phyloP scores from a whole-genome alignment of 768 basidiomycete species.

The Podaxis sp. region DNA sequence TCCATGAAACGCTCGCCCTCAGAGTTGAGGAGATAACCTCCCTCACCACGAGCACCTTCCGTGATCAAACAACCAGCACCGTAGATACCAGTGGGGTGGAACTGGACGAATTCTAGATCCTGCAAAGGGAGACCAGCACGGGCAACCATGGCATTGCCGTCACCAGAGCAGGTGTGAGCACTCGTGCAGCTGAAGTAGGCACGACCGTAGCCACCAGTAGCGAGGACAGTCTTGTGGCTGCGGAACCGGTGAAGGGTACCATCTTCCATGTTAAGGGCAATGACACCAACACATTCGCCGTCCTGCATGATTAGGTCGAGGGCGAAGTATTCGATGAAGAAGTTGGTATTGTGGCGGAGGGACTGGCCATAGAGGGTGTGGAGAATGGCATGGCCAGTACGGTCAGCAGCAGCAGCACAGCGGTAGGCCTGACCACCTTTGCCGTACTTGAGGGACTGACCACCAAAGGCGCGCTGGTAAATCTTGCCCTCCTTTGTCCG shows the following conservation, averaged over 20 bases:
- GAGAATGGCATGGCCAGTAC: conserved; percentile 96
- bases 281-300: conserved; percentile 98
- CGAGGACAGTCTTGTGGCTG: conserved; percentile 96
- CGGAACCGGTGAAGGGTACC: conserved; percentile 99
- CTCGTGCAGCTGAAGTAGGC: conserved; percentile 98
- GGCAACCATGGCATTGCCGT: conserved; percentile 98
- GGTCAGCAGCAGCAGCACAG: conserved; percentile 97
- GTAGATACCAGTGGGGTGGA: conserved; percentile 99
- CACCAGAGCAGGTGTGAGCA: conserved; percentile 98
- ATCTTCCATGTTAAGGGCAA: conserved; percentile 99
- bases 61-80: conserved; percentile 99
- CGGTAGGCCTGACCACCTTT: conserved; percentile 99
- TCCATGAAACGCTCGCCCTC: conserved; percentile 99
- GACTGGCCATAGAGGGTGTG: conserved; percentile 99
- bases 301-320: conserved; percentile 98
- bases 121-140: conserved; percentile 96
- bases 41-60: conserved; percentile 98
- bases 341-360: conserved; percentile 97
- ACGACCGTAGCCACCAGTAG: conserved; percentile 97
- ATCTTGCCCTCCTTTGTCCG: conserved; percentile 99
- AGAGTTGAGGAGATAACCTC: conserved; percentile 96
- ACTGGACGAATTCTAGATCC: conserved; percentile 99
- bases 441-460: conserved; percentile 94
- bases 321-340: conserved; percentile 99
- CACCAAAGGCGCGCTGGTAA: conserved; percentile 99